A percentile compares a stretch with the other conserved stretches of the same genome.
Conservation (phyloP, 2,329 filamentous ascomycete species). For the Hypoxylon sp. region DNA sequence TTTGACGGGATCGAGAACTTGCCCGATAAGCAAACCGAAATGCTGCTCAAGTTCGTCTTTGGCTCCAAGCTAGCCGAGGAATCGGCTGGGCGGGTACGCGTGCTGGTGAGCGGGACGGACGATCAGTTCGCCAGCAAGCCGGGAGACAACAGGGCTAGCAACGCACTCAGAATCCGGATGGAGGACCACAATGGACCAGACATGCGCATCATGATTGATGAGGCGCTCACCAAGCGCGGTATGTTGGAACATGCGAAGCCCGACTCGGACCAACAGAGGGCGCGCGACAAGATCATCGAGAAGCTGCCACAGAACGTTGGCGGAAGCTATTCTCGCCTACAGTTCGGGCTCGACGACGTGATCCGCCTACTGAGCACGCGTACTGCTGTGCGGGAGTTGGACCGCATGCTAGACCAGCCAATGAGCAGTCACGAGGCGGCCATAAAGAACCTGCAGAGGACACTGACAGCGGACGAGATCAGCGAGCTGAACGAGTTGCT, state of each 20-base stretch:
- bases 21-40: constrained; percentile 23
- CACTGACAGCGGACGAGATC: constrained; percentile 44
- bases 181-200: constrained; percentile 41
- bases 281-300: constrained; percentile 40
- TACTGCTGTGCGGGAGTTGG: constrained; percentile 38
- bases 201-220: constrained; percentile 43
- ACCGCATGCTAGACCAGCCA: constrained; percentile 40
- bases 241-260: constrained; percentile 40
- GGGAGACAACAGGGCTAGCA: background rate
- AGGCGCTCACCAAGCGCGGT: constrained; percentile 37
- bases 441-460: constrained; percentile 46
- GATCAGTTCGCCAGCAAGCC: constrained; percentile 17
- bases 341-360: constrained; percentile 42
- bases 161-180: constrained; percentile 37
- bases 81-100: constrained; percentile 35
- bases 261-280: constrained; percentile 41
- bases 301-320: constrained; percentile 39
- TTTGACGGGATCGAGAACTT: constrained; percentile 49
- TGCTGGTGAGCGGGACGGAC: constrained; percentile 43
- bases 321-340: constrained; percentile 43
- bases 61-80: constrained; percentile 24
- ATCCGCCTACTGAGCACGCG: constrained; percentile 41
- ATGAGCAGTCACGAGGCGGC: constrained; percentile 45
- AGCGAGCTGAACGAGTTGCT: constrained; percentile 48
- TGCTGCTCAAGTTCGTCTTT: constrained; percentile 38